These are phyloP conservation scores for Nothophytophthora sp. DNA, from an alignment of 352 stramenopile genomes.

Conservation along the genomic window DNA sequence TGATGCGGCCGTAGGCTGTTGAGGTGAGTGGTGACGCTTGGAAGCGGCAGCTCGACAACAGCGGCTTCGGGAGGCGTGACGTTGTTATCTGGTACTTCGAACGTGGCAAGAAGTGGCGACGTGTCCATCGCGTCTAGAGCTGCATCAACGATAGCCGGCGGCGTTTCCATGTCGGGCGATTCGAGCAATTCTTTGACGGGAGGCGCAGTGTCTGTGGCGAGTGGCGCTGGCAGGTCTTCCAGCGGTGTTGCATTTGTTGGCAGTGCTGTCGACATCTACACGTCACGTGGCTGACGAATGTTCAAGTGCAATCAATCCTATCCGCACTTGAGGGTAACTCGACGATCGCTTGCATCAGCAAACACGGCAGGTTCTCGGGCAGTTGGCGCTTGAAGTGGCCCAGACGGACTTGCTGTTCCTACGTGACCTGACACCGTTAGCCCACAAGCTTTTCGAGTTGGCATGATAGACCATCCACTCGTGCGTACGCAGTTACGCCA, in stretches of 20 bases:
- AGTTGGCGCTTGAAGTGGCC: slow-evolving; percentile 80
- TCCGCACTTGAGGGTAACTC: slow-evolving; percentile 83
- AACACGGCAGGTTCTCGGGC: slow-evolving; percentile 56
- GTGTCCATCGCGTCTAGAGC: slow-evolving; percentile 14
- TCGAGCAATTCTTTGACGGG: slow-evolving; percentile 20
- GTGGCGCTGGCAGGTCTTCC: slow-evolving; percentile 11
- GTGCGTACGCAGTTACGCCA: slow-evolving; percentile 93
- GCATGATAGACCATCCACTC: slow-evolving; percentile 92
- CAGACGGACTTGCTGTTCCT: slow-evolving; percentile 83
- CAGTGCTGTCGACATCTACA: slow-evolving; percentile 8
- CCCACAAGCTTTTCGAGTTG: slow-evolving; percentile 84
- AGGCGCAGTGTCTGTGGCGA: slow-evolving; percentile 17
- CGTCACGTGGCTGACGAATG: too few relatives aligned
- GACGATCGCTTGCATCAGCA: slow-evolving; percentile 66
- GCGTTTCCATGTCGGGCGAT: slow-evolving; percentile 14
- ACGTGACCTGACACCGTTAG: slow-evolving; percentile 82
- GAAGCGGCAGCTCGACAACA: slow-evolving; percentile 2
- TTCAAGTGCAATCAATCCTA: too few relatives aligned
- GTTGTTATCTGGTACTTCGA: slow-evolving; percentile 11
- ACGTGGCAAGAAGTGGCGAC: slow-evolving; percentile 7
- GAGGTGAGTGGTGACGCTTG: too few relatives aligned
- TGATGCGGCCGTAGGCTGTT: slow-evolving; percentile 2
- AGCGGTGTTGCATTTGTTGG: slow-evolving; percentile 17
- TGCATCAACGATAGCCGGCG: slow-evolving; percentile 5
- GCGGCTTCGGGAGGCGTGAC: slow-evolving; percentile 8